These are phyloP conservation scores for Beta vulgaris DNA, from an alignment of 148 eudicot genomes.

Conservation along the genomic window DNA sequence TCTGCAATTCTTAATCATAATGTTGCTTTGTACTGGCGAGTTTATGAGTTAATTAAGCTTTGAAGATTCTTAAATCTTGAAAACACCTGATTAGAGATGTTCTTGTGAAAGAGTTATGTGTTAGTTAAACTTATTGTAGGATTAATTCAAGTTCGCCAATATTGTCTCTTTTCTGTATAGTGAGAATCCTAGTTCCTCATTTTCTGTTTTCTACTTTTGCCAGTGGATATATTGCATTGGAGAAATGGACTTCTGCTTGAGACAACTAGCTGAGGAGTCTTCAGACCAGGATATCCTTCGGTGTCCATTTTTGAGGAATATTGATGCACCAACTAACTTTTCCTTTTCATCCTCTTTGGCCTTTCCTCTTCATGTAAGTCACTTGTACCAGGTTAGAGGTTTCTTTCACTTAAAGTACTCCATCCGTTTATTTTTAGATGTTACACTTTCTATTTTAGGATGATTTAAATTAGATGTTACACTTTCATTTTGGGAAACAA, in stretches of 20 bases:
- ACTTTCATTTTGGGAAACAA: no score
- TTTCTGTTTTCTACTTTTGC: not conserved
- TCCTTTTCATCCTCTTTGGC: slow-evolving; percentile 65
- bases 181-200: not conserved
- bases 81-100: not conserved
- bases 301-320: slow-evolving; percentile 92
- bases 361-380: slow-evolving; percentile 75
- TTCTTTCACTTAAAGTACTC: no score
- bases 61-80: not conserved
- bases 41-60: no score
- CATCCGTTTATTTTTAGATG: no score
- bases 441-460: no score
- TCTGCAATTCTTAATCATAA: not conserved
- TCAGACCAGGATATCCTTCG: slow-evolving; percentile 51
- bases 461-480: no score
- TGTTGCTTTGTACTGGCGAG: not conserved
- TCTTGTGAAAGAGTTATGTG: not conserved
- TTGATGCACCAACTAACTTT: slow-evolving; percentile 86
- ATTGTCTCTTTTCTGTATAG: not conserved
- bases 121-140: not conserved
- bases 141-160: not conserved
- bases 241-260: slow-evolving; percentile 62
- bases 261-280: slow-evolving; percentile 46
- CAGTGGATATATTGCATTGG: slow-evolving; percentile 13
- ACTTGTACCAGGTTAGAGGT: not conserved